Base-by-base conservation (phyloP, 176 grass and related monocot genomes). In the Lolium multiflorum region DNA sequence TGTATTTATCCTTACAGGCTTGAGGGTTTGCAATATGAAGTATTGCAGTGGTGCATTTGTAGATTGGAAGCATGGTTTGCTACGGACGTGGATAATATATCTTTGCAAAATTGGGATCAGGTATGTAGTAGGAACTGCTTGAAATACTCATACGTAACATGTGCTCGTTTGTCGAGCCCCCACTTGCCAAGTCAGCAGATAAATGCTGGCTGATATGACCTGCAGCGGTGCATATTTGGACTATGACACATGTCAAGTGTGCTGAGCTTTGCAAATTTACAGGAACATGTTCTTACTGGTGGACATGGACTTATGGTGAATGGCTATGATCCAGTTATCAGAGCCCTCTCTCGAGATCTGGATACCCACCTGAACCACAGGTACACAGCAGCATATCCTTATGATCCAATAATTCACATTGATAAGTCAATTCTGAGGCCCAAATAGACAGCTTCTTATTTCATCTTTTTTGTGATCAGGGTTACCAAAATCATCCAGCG, bases 21-120 rank as follows among this genome's bases (percentile, higher is more conserved):
- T 67, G 87, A 91, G 66, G 94, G 97, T 61, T 78, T 96, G 79
- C 88, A 82, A 28, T 90, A 96, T 81, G 94, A 99, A 93, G 97
- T 99, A 70, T 67, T 99, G 48, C 97, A 99, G 84, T 99, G 97
- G 97, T 99, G 95, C 82, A 88, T 99, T 76, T 99, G 97, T 84
- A 86, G 97, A 83, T 68, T 99, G 89, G 97, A 99, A 80, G 97
- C 97, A 85, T 99, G 97, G 97, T 99, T 99, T 80, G 97, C 97
- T 51, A 88, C 94, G 5, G 94, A 99, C 74, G 88, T 84, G 11
- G 94, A 99, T 69, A 91, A 93, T 75, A 96, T 99, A 78, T 99
- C 97, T 64, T 77, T 99, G 77, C 78, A 99, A 88, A 99, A 89
- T 37, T 99, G 97, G 97, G 97, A 99, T 86, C 97, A 99, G 94